Conservation (phyloP, 2,329 filamentous ascomycete species). For the Verticillium zaregamsianum region DNA sequence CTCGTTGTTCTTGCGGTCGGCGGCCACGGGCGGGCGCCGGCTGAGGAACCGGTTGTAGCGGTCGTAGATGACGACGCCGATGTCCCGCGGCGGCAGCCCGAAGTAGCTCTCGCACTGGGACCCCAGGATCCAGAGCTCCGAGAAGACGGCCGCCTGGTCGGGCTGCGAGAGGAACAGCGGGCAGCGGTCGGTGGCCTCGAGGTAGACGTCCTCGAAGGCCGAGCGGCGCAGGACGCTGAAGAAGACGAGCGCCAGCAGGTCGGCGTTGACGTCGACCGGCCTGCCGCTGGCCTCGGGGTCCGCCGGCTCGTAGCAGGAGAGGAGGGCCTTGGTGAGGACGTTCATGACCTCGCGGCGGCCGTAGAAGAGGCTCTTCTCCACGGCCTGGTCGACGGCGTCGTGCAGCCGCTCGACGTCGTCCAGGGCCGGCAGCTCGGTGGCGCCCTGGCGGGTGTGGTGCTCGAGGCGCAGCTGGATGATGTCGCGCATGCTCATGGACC, state of each 20-base stretch:
- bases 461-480: slow-evolving; percentile 21
- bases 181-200: slow-evolving; percentile 58
- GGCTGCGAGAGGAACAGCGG: slow-evolving; percentile 56
- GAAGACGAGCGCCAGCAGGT: slow-evolving; percentile 52
- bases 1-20: slow-evolving; percentile 18
- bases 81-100: slow-evolving; percentile 44
- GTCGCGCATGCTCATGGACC: slow-evolving; percentile 18
- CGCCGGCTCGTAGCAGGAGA: slow-evolving; percentile 19
- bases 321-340: slow-evolving; percentile 29
- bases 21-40: slow-evolving; percentile 18
- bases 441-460: slow-evolving; percentile 19
- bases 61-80: slow-evolving; percentile 38
- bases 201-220: slow-evolving; percentile 58
- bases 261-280: slow-evolving; percentile 39
- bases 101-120: slow-evolving; percentile 62
- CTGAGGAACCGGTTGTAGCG: slow-evolving; percentile 22
- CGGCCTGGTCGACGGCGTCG: slow-evolving; percentile 17
- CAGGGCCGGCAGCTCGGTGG: slow-evolving; percentile 15
- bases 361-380: slow-evolving; percentile 23
- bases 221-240: slow-evolving; percentile 53
- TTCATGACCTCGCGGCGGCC: slow-evolving; percentile 27
- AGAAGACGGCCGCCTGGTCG: slow-evolving; percentile 60
- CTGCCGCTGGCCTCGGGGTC: slow-evolving; percentile 9
- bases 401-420: slow-evolving; percentile 19
- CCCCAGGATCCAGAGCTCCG: slow-evolving; percentile 59